Base-by-base conservation (phyloP, 176 grass and related monocot species). In the Secale cereale region DNA sequence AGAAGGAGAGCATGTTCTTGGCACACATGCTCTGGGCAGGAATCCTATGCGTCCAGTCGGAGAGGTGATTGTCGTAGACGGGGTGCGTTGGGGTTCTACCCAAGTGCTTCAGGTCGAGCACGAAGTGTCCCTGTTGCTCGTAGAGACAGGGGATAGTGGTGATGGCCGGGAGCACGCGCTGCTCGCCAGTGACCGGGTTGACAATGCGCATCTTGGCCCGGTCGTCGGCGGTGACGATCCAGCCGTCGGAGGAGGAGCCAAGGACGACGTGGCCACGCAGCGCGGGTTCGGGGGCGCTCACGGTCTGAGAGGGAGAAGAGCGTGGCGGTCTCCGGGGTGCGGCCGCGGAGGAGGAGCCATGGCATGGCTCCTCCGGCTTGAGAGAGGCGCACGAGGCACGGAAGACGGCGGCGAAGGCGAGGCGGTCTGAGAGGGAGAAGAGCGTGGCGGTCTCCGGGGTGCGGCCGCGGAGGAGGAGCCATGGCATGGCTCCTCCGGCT, bases 251-350 rank as follows among this genome's bases (percentile, higher is more conserved):
- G 56, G 56, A 59, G 20, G 56, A 59, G 56, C 56, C 56, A 9
- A 22, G 17, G 56, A 59, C 19, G 56, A 22, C 8, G 20, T 59
- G 56, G 56, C 2, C 8, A n/a, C 56, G 20, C 56, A 59, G 56
- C 7, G 56, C 20, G 56, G 56, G 20, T 20, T n/a, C 2, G 0
- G 19, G 17, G 20, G 56, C 56, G 56, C 56, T 20, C 20, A 59
- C 56, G 19, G 56, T n/a, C n/a, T n/a, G 29, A 10, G 25, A 73
- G 33, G 81, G 81, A 60, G 81, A 83, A 83, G 72, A 75, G 10
- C 10, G 65, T 46, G 19, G 16, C 16, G n/a, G 2, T n/a, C 23
- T 20, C 14, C n/a, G 8, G 5, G 1, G 0, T 7, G 27, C 1
- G 7, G 20, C 31, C 48, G 15, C 2, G 65, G 80, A 70, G 50